These are phyloP conservation scores for Microcera coccophila DNA, from an alignment of 2,329 filamentous ascomycete species.

Conservation along the genomic window DNA sequence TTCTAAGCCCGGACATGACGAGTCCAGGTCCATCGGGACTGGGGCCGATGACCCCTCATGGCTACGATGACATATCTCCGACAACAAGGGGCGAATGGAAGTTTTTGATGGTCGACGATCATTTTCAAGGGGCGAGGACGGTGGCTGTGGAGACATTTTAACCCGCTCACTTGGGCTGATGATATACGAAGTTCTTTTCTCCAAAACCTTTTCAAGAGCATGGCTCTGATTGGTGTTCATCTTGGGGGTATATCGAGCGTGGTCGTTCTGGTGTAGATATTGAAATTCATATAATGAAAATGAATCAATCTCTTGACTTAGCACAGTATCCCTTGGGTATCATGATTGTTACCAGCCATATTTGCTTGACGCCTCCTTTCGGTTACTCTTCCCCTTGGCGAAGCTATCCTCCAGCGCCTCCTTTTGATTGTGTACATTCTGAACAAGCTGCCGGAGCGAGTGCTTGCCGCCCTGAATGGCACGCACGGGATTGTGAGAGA, in stretches of 20 bases:
- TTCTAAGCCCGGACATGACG: slow-evolving; percentile 17
- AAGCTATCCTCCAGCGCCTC: slow-evolving; percentile 92
- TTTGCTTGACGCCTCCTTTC: slow-evolving; percentile 73
- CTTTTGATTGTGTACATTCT: slow-evolving; percentile 73
- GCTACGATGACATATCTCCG: slow-evolving; percentile 59
- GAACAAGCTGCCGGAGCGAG: slow-evolving; percentile 81
- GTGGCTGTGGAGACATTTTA: slow-evolving; percentile 43
- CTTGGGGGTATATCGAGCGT: slow-evolving; percentile 6
- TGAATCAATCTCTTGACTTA: not conserved
- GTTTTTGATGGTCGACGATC: slow-evolving; percentile 51
- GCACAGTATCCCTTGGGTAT: slow-evolving; percentile 20
- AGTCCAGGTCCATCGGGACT: slow-evolving; percentile 15
- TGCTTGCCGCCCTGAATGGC: slow-evolving; percentile 82
- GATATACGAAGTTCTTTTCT: not conserved
- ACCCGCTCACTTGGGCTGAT: slow-evolving; percentile 1
- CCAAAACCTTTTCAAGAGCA: slow-evolving; percentile 2
- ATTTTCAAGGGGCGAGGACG: slow-evolving; percentile 41
- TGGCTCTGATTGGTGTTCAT: slow-evolving; percentile 4
- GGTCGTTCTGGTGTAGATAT: slow-evolving; percentile 6
- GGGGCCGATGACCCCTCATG: slow-evolving; percentile 55
- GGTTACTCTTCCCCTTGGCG: slow-evolving; percentile 72
- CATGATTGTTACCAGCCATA: slow-evolving; percentile 67
- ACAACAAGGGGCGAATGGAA: slow-evolving; percentile 61
- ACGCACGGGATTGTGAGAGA: slow-evolving; percentile 77
- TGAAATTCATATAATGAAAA: slow-evolving; percentile 3